Evolutionary conservation across 345 rosid species (phyloP).

Genomic region (Anastatica hierochuntica): DNA sequence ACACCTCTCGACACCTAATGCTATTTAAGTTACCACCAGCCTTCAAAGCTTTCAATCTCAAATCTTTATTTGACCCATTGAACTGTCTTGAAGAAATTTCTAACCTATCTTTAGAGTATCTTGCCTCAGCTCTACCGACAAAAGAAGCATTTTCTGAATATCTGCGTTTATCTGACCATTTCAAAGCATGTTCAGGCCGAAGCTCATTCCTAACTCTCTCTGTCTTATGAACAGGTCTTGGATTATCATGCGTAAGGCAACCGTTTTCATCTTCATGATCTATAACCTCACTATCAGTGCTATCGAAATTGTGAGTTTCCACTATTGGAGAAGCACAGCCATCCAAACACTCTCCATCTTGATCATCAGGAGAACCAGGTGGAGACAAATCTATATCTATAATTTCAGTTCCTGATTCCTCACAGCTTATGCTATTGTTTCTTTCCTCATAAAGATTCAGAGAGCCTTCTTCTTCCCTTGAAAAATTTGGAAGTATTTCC

Average conservation of each 20-base stretch:
- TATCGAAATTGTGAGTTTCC: slow-evolving; percentile 37
- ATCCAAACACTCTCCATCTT: slow-evolving; percentile 30
- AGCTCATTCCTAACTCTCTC: slow-evolving; percentile 50
- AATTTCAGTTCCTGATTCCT: slow-evolving; percentile 33
- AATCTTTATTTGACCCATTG: slow-evolving; percentile 38
- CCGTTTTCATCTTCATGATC: slow-evolving; percentile 42
- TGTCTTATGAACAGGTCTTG: slow-evolving; percentile 44
- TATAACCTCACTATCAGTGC: slow-evolving; percentile 20
- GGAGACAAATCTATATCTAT: slow-evolving; percentile 38
- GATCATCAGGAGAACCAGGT: slow-evolving; percentile 48
- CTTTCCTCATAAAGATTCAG: slow-evolving; percentile 38
- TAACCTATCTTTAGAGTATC: slow-evolving; percentile 42
- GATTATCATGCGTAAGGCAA: slow-evolving; percentile 41
- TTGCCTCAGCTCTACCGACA: slow-evolving; percentile 36
- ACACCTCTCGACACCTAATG: slow-evolving; percentile 42
- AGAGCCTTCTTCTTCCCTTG: slow-evolving; percentile 30
- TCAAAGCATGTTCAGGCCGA: slow-evolving; percentile 42
- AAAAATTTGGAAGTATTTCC: slow-evolving; percentile 5
- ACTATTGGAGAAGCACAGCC: slow-evolving; percentile 14
- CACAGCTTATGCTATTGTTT: slow-evolving; percentile 24
- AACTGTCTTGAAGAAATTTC: slow-evolving; percentile 41
- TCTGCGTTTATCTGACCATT: slow-evolving; percentile 56
- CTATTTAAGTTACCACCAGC: slow-evolving; percentile 35
- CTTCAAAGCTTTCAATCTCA: slow-evolving; percentile 40
- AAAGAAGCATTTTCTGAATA: slow-evolving; percentile 38